Evolutionary conservation across 169 alveolate genomes (phyloP).

Genomic region (Plasmodium gonderi): DNA sequence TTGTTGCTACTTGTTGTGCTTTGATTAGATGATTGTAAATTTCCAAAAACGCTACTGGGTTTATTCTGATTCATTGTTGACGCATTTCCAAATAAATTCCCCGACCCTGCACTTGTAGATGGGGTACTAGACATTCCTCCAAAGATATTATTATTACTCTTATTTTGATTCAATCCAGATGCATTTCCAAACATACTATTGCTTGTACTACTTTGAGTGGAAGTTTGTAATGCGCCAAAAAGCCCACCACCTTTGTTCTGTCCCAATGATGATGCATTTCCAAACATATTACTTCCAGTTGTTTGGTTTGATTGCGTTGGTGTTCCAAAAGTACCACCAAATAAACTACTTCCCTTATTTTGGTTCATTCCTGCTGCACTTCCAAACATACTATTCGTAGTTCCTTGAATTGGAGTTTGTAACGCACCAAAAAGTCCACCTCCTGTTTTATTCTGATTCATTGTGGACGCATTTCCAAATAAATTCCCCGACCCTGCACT

Average conservation of each 20-base stretch:
- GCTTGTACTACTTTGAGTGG: conserved; percentile 1
- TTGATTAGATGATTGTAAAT: conserved; percentile 22
- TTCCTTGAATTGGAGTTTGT: background rate
- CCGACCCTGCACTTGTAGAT: background rate
- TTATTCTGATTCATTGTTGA: conserved; percentile 50
- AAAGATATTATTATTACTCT: conserved; percentile 13
- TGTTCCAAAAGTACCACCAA: conserved; percentile 41
- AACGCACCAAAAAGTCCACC: conserved; percentile 49
- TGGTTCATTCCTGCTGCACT: conserved; percentile 4
- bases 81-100: conserved; percentile 42
- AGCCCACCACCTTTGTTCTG: conserved; percentile 44
- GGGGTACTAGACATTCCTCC: conserved; percentile 27
- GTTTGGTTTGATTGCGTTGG: conserved; percentile 10
- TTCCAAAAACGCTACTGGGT: conserved; percentile 27
- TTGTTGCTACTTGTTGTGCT: background rate
- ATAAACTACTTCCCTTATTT: conserved; percentile 7
- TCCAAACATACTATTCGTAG: conserved; percentile 27
- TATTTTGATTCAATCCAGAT: conserved; percentile 25
- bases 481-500: conserved; percentile 10
- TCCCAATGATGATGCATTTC: conserved; percentile 41
- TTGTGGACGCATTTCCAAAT: conserved; percentile 38
- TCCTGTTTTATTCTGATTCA: conserved; percentile 38
- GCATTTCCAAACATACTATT: conserved; percentile 33
- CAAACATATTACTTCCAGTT: conserved; percentile 30
- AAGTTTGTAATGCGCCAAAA: conserved; percentile 22